Evolutionary conservation across 257 asterid genomes (phyloP).

Genomic region (Capsicum chinense): DNA sequence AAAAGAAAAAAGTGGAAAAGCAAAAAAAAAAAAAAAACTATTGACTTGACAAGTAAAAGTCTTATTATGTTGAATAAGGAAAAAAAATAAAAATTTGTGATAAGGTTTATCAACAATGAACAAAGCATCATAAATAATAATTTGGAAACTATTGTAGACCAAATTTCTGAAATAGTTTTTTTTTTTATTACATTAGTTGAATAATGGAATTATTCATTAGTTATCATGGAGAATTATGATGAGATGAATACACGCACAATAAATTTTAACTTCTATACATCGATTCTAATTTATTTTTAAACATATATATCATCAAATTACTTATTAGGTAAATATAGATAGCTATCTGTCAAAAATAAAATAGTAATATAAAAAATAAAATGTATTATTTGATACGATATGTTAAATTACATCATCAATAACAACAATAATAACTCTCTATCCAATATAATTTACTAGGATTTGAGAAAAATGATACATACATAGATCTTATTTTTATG

Average conservation of each 20-base stretch:
- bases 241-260: neutral
- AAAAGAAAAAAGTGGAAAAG: neutral
- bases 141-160: neutral
- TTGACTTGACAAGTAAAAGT: constrained; percentile 5
- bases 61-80: neutral
- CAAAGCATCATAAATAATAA: neutral
- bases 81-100: neutral
- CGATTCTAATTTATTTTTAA: no score
- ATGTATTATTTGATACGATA: no score
- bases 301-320: neutral
- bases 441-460: no score
- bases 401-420: no score
- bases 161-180: neutral
- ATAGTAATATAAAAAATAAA: no score
- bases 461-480: no score
- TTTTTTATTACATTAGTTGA: neutral
- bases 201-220: neutral
- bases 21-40: neutral
- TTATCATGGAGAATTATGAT: neutral
- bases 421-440: no score
- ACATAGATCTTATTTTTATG: no score
- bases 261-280: no score
- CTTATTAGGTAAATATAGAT: neutral
- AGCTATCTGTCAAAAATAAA: no score
- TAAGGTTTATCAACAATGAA: neutral